A percentile compares a stretch with the other conserved stretches of the same genome.
Conservation (phyloP, 1,139 yeast genomes). For the Geotrichum europaeum region DNA sequence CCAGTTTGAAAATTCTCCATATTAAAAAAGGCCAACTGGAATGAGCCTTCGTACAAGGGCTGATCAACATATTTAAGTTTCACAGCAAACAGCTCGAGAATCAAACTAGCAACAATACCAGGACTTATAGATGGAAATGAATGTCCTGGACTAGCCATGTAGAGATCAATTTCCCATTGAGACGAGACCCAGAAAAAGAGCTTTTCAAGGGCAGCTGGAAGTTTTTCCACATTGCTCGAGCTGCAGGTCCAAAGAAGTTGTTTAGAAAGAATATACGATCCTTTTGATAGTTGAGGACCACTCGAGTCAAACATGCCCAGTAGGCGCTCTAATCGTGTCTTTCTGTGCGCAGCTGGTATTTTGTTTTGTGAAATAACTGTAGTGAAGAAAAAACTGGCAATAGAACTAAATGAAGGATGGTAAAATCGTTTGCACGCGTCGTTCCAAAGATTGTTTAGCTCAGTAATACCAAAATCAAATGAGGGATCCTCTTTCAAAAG, state of each 20-base stretch:
- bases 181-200: slow-evolving; percentile 9
- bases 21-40: not conserved
- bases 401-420: slow-evolving; percentile 6
- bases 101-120: not conserved
- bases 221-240: slow-evolving; percentile 1
- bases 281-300: slow-evolving; percentile 15
- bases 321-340: slow-evolving; percentile 7
- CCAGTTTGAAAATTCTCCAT: not conserved
- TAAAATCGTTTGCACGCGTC: slow-evolving; percentile 12
- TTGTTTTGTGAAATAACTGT: slow-evolving; percentile 8
- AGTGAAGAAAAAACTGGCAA: slow-evolving; percentile 8
- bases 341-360: not conserved
- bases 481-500: not conserved
- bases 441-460: slow-evolving; percentile 13
- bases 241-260: slow-evolving; percentile 3
- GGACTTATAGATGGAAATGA: slow-evolving; percentile 2
- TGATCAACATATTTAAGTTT: not conserved
- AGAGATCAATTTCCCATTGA: slow-evolving; percentile 2
- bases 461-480: not conserved
- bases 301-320: slow-evolving; percentile 14
- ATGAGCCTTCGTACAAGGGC: not conserved
- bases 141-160: not conserved
- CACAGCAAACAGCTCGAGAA: slow-evolving; percentile 6
- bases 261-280: slow-evolving; percentile 5
- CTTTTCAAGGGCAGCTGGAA: slow-evolving; percentile 4